These are phyloP conservation scores for Lactifluus subvellereus DNA, from an alignment of 768 basidiomycete species.

Conservation along the genomic window DNA sequence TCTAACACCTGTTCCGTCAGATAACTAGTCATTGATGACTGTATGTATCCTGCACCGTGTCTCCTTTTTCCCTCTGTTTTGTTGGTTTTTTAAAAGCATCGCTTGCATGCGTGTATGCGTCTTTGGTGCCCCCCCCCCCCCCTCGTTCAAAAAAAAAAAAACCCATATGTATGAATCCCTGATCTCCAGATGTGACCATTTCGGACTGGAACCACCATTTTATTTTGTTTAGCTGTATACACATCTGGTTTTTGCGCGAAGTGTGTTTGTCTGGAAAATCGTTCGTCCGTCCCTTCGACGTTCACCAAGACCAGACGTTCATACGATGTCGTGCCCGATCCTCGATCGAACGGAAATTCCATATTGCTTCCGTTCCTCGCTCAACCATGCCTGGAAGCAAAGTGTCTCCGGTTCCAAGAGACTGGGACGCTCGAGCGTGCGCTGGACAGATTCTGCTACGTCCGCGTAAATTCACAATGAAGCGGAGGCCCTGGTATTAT, in stretches of 20 bases:
- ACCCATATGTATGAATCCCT: neutral
- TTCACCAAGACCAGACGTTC: no score
- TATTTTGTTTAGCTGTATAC: neutral
- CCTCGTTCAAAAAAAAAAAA: neutral
- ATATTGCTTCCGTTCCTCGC: neutral
- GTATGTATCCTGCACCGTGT: constrained; percentile 1
- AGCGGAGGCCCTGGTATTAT: neutral
- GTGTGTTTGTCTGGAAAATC: no score
- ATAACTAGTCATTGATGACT: neutral
- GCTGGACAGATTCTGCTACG: neutral
- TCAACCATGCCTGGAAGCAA: neutral
- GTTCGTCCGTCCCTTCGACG: neutral
- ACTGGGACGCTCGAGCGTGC: neutral
- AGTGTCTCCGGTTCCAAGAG: neutral
- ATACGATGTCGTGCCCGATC: neutral
- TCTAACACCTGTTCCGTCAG: neutral
- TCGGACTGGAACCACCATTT: neutral
- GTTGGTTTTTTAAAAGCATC: constrained; percentile 8
- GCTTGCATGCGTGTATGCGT: constrained; percentile 10
- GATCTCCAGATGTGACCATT: neutral
- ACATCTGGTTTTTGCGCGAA: neutral
- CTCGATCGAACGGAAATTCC: neutral
- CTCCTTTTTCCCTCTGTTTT: neutral
- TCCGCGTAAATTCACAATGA: no score
- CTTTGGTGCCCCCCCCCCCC: neutral